Evolutionary conservation across 345 rosid genomes (phyloP).

Genomic region (Euphorbia pulcherrima): DNA sequence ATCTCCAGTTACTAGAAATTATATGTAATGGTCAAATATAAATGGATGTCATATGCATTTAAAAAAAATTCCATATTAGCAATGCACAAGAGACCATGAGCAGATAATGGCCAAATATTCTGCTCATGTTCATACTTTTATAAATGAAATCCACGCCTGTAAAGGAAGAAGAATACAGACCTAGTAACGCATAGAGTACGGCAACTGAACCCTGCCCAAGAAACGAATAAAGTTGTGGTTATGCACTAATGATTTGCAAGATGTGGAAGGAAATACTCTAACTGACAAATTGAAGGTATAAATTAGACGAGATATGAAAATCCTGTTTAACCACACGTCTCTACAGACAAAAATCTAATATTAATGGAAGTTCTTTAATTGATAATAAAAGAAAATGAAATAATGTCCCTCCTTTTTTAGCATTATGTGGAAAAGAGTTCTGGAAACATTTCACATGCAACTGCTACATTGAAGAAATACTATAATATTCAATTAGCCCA

Average conservation of each 20-base stretch:
- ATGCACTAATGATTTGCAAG: not conserved
- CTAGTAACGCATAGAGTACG: constrained; percentile 54
- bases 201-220: constrained; percentile 59
- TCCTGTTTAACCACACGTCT: not conserved
- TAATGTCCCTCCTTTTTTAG: not conserved
- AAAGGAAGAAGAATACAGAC: constrained; percentile 37
- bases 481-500: constrained; percentile 1
- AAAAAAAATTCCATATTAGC: not conserved
- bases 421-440: not conserved
- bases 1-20: not conserved
- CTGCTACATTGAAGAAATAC: not conserved
- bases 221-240: constrained; percentile 13
- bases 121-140: not conserved
- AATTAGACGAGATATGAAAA: not conserved
- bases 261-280: not conserved
- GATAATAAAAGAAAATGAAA: constrained; percentile 2
- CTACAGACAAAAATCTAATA: not conserved
- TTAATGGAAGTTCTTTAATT: not conserved
- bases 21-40: not conserved
- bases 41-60: not conserved
- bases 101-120: not conserved
- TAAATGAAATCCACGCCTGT: not conserved
- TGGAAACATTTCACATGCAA: not conserved
- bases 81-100: constrained; percentile 5
- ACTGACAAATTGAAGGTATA: not conserved